Evolutionary conservation across 768 basidiomycete genomes (phyloP), one percentile per base, ranked within the genome.

Genomic region (Megacollybia marginata): DNA sequence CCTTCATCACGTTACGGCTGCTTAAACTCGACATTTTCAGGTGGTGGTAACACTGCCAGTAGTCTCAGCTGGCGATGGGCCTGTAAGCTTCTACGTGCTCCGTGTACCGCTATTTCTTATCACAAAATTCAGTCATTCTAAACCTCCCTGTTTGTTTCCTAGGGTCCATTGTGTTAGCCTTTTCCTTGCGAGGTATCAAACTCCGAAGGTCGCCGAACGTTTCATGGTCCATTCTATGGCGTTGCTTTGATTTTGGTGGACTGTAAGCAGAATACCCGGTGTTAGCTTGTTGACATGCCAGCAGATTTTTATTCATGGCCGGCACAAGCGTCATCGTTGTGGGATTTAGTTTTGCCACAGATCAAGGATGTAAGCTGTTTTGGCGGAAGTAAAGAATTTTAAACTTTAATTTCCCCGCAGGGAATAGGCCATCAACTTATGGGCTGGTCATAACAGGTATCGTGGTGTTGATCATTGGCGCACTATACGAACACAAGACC

Each of bases 51-150:
- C 31, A 59, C 46, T 68, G 61, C 65, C 48, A 63, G 62, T 48
- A 52, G 59, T 46, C 56, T 85, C 48, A 80, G 71, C 58, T 92
- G 89, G 89, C 74, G 90, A 75, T 92, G 86, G 83, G 85, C 80
- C 47, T 92, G 89, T 92, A 66, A 69, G 89, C 74, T 23, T 15
- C 48, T 43, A 28, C 16, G 51, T 10, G 38, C 54, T 32, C 16
- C 52, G 53, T 53, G 48, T 53, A 44, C 19, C 40, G 48, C 51
- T 28, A 28, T 18, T 13, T 15, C 38, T 40, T 18, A 40, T 40
- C 38, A 18, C 13, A 40, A 13, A 8, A 42, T 51, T 46, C 63
- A 92, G 89, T 92, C 64, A 91, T 82, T 62, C 73, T 92, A 63
- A 92, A 92, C 66, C 71, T 92, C 44, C 89, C 89, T 16, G 69